Evolutionary conservation across 2,329 filamentous ascomycete genomes (phyloP).

Genomic region (Cryphonectria nitschkei): DNA sequence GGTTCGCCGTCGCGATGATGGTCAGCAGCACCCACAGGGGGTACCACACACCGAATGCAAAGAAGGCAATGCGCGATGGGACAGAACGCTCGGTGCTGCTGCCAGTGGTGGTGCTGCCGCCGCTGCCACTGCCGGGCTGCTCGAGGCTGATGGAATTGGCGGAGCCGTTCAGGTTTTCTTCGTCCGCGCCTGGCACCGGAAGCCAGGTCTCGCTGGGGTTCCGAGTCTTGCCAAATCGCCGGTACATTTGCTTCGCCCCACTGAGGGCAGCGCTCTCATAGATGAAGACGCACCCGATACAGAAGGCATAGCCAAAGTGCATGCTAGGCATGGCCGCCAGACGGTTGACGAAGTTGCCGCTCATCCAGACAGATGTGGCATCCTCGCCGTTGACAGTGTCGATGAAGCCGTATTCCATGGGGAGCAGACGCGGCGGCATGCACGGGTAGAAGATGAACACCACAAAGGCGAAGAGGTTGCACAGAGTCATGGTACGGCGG

Average conservation of each 20-base stretch:
- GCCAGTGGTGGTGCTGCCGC: slow-evolving; percentile 12
- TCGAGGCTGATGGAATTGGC: neutral
- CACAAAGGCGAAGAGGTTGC: slow-evolving; percentile 60
- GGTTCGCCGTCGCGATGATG: slow-evolving; percentile 66
- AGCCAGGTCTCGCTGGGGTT: slow-evolving; percentile 27
- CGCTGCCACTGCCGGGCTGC: slow-evolving; percentile 6
- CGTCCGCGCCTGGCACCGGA: slow-evolving; percentile 20
- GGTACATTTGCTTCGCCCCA: slow-evolving; percentile 25
- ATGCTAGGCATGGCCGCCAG: slow-evolving; percentile 62
- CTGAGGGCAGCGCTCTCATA: slow-evolving; percentile 48
- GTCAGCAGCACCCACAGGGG: slow-evolving; percentile 57
- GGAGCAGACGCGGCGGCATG: slow-evolving; percentile 64
- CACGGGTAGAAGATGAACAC: slow-evolving; percentile 63
- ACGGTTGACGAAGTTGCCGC: slow-evolving; percentile 60
- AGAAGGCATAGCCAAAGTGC: slow-evolving; percentile 61
- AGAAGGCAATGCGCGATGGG: slow-evolving; percentile 28
- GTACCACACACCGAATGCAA: slow-evolving; percentile 51
- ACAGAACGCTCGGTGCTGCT: slow-evolving; percentile 26
- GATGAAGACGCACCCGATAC: slow-evolving; percentile 56
- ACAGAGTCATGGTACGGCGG: slow-evolving; percentile 50
- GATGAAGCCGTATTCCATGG: slow-evolving; percentile 52
- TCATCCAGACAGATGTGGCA: slow-evolving; percentile 57
- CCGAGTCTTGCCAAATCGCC: slow-evolving; percentile 28
- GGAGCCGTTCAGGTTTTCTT: slow-evolving; percentile 17
- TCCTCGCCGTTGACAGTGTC: slow-evolving; percentile 56